Evolutionary conservation across 768 basidiomycete species (phyloP).

Genomic region (Pleurotus cornucopiae): DNA sequence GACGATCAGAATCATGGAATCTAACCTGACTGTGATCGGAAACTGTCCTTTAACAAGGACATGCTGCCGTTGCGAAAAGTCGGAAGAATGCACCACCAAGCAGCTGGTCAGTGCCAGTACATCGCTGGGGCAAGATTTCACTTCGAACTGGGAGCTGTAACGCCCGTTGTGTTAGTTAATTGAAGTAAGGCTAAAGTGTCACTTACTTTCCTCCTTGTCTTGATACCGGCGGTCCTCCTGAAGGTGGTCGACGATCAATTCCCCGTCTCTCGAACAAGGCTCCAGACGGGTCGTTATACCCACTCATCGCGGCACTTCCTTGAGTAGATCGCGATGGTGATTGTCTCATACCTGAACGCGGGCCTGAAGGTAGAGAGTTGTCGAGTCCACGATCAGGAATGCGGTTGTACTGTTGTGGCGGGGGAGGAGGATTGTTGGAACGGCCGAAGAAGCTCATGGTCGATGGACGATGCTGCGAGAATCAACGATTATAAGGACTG

Average conservation of each 20-base stretch:
- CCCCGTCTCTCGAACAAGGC: conserved; percentile 47
- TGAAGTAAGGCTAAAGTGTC: background rate
- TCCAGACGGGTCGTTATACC: conserved; percentile 51
- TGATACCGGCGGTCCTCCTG: conserved; percentile 21
- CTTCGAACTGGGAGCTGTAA: conserved; percentile 38
- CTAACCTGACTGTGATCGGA: conserved; percentile 72
- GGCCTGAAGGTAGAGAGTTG: conserved; percentile 24
- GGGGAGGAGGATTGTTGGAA: conserved; percentile 32
- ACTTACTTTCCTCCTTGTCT: conserved; percentile 26
- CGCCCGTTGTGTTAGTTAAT: background rate
- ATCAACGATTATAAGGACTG: too few relatives aligned
- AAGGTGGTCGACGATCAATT: conserved; percentile 36
- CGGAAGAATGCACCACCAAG: conserved; percentile 71
- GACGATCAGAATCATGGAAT: background rate
- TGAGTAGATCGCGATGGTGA: conserved; percentile 30
- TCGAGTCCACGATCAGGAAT: conserved; percentile 27
- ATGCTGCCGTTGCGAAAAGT: conserved; percentile 72
- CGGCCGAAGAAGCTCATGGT: conserved; percentile 48
- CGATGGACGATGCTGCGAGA: background rate
- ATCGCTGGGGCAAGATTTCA: conserved; percentile 60
- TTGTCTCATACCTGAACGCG: conserved; percentile 24
- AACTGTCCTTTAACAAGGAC: conserved; percentile 71
- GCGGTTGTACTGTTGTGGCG: conserved; percentile 38
- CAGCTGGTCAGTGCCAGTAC: conserved; percentile 77
- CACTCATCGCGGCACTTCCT: conserved; percentile 29